Conservation (phyloP, 1,284 basidiomycete species). For the Golubevia pallescens region DNA sequence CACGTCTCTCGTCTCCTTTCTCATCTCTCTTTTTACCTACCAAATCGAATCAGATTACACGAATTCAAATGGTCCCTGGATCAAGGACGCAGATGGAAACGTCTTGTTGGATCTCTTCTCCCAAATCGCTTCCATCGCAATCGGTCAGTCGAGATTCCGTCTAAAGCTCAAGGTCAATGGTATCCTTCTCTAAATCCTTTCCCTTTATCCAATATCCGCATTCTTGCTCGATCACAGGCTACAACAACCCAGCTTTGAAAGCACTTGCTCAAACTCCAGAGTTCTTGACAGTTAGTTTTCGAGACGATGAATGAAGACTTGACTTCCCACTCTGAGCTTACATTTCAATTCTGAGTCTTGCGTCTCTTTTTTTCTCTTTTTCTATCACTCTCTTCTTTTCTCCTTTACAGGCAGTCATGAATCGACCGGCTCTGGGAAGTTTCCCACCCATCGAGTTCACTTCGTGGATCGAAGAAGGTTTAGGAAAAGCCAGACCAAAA, state of each 20-base stretch:
- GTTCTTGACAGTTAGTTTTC: conserved; percentile 20
- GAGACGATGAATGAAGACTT: conserved; percentile 19
- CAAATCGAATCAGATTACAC: conserved; percentile 25
- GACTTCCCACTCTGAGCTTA: conserved; percentile 13
- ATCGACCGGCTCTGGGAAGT: conserved; percentile 69
- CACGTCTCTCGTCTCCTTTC: not conserved
- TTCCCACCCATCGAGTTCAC: conserved; percentile 69
- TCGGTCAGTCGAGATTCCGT: conserved; percentile 7
- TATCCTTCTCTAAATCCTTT: not conserved
- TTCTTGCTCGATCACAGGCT: conserved; percentile 55
- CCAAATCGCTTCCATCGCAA: conserved; percentile 65
- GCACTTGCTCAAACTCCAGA: conserved; percentile 58
- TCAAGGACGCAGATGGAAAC: conserved; percentile 51
- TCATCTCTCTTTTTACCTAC: not conserved
- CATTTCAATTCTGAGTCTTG: not conserved
- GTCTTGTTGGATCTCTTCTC: conserved; percentile 41
- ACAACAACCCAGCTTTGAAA: conserved; percentile 68
- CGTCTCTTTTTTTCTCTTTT: not conserved
- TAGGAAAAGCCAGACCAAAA: conserved; percentile 68
- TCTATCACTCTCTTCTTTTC: not conserved
- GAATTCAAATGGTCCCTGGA: conserved; percentile 33
- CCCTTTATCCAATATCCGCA: not conserved
- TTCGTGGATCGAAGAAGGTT: conserved; percentile 66
- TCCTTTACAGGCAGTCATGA: conserved; percentile 62
- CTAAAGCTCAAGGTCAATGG: too few species aligned